phyloP scores from a whole-genome alignment of 805 yeast genomes.

The Wickerhamomyces xylosicus region DNA sequence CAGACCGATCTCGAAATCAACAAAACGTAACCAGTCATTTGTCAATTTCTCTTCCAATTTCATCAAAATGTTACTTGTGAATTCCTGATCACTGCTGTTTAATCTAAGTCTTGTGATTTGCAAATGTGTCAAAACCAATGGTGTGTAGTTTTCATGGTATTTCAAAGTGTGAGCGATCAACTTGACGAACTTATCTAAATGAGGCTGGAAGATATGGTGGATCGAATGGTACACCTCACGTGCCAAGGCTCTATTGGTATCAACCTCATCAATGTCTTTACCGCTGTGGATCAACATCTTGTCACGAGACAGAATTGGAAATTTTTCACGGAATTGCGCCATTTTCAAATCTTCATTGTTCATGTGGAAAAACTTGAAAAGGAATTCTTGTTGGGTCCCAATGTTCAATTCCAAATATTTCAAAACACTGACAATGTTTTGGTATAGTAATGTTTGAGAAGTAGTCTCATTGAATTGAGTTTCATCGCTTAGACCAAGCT shows the following conservation, averaged over 20 bases:
- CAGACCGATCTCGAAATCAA: slow-evolving; percentile 39
- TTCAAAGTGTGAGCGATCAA: slow-evolving; percentile 25
- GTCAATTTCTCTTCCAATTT: slow-evolving; percentile 41
- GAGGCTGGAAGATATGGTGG: slow-evolving; percentile 32
- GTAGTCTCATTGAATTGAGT: not conserved
- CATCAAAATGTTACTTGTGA: slow-evolving; percentile 36
- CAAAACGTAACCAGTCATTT: slow-evolving; percentile 47
- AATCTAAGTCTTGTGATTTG: slow-evolving; percentile 28
- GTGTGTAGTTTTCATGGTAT: slow-evolving; percentile 29
- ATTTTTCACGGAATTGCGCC: slow-evolving; percentile 23
- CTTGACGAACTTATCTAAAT: slow-evolving; percentile 19
- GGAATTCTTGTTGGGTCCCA: slow-evolving; percentile 27
- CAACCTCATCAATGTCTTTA: slow-evolving; percentile 24
- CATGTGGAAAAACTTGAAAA: slow-evolving; percentile 32
- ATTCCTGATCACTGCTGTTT: slow-evolving; percentile 56
- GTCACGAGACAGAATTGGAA: not conserved
- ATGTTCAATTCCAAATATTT: slow-evolving; percentile 27
- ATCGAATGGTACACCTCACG: slow-evolving; percentile 35
- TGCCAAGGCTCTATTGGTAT: slow-evolving; percentile 37
- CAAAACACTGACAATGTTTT: slow-evolving; percentile 10
- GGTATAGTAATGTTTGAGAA: not conserved
- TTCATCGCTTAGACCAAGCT: slow-evolving; percentile 9
- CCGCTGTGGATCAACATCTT: not conserved
- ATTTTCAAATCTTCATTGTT: slow-evolving; percentile 23
- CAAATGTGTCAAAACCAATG: slow-evolving; percentile 30